Base-by-base conservation (phyloP, 192 early-diverging fungal species). In the Coemansia sp. region DNA sequence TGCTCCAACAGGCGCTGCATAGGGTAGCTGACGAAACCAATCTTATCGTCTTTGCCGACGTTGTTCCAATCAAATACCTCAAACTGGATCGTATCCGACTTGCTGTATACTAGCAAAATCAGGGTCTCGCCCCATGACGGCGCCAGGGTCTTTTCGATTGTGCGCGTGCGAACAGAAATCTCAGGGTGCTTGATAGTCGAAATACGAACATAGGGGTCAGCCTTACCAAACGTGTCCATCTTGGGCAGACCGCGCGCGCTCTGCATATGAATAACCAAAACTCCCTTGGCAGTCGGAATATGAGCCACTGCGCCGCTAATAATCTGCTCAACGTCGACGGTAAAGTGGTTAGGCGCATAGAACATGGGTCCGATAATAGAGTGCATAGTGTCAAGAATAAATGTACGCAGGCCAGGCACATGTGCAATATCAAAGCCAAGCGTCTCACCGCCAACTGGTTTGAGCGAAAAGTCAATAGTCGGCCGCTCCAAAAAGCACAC, bases 111-210 rank as follows among this genome's bases (percentile, higher is more conserved):
- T 40, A 95, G 75, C 46, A 98, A 78, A 39, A 84, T 86, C 60
- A 88, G 74, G 17, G 88, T 94, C 70, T 97, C 89, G 63, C 93
- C 86, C 94, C 94, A 99, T 53, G 88, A 78, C 55, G 97, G 96
- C 71, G 94, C 87, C 65, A 88, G 84, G 40, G 86, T 92, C 75
- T 95, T 91, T 31, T 88, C 77, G 53, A 94, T 87, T 5, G 76
- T 74, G 32, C 85, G 86, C 0, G 95, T 94, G 9, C 85, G 67
- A 13, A 72, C 87, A 3, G 91, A 61, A 34, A 83, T 86, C 61
- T 86, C 85, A 12, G 88, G 87, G 56, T 91, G 90, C 58, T 88
- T 91, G 63, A 95, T 78, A 10, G 84, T 87, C 58, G 76, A 73
- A 22, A 98, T 78, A 12, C 75, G 78, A 55, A 91, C 84, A 70